These are phyloP conservation scores for Darksidea phi DNA, from an alignment of 495 filamentous ascomycete genomes.

Conservation along the genomic window DNA sequence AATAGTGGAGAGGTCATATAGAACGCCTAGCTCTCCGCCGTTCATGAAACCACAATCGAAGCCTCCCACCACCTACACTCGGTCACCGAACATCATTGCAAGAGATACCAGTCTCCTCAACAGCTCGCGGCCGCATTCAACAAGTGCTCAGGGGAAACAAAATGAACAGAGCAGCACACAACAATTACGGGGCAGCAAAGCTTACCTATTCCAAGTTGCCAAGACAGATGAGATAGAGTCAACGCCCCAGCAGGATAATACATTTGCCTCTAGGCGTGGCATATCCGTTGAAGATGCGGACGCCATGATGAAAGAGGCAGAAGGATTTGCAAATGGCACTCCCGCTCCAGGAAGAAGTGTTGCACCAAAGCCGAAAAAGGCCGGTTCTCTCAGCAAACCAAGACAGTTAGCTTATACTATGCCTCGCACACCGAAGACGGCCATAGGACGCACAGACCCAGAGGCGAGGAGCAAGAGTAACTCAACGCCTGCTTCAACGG, in stretches of 20 bases:
- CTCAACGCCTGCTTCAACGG: background rate
- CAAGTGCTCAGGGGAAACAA: background rate
- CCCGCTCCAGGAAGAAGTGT: too few relatives aligned
- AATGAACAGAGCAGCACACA: background rate
- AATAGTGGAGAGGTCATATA: background rate
- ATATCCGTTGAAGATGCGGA: background rate
- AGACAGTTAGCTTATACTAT: too few relatives aligned
- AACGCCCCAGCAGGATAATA: background rate
- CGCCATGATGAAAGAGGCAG: background rate
- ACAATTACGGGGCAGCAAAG: background rate
- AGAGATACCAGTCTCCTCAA: background rate
- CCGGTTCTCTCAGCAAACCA: too few relatives aligned
- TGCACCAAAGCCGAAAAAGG: too few relatives aligned
- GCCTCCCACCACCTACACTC: conserved; percentile 1
- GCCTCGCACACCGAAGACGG: background rate
- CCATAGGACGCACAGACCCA: background rate
- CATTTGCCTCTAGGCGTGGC: background rate
- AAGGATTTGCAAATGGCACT: too few relatives aligned
- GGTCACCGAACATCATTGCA: background rate
- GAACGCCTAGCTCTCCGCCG: background rate
- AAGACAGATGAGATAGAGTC: conserved; percentile 7
- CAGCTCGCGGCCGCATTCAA: background rate
- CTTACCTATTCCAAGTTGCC: background rate
- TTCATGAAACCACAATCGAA: background rate
- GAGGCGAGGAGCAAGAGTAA: background rate